phyloP scores from a whole-genome alignment of 176 grass and related monocot genomes.

The Oryza longistaminata region DNA sequence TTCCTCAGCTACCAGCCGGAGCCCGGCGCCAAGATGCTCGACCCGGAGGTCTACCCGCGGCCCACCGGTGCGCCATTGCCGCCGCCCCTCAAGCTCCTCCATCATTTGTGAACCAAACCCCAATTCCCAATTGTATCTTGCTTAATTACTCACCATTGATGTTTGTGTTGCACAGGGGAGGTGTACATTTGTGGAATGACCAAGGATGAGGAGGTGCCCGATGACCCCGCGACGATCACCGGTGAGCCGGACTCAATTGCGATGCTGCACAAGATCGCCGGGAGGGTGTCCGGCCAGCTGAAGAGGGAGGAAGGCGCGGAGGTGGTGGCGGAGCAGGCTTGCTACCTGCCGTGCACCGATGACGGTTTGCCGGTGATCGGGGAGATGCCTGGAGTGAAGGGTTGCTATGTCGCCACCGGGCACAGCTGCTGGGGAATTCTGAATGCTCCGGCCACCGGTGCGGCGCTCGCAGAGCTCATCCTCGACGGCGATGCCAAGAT shows the following conservation, averaged over 20 bases:
- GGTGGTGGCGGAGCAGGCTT: constrained; percentile 78
- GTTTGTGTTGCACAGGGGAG: constrained; percentile 50
- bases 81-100: too few relatives aligned
- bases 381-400: constrained; percentile 66
- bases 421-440: constrained; percentile 97
- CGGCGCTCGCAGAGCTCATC: constrained; percentile 73
- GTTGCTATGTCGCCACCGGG: constrained; percentile 81
- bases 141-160: background rate
- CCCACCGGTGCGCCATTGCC: constrained; percentile 64
- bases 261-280: constrained; percentile 87
- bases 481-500: constrained; percentile 61
- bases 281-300: constrained; percentile 74
- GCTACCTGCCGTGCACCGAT: constrained; percentile 74
- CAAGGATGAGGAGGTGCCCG: constrained; percentile 62
- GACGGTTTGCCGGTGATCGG: constrained; percentile 85
- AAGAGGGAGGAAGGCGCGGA: constrained; percentile 57
- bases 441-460: constrained; percentile 79
- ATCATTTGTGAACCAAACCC: background rate
- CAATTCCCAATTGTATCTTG: background rate
- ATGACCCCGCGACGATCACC: constrained; percentile 63
- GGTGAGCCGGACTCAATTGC: constrained; percentile 69
- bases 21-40: constrained; percentile 77
- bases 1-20: constrained; percentile 84
- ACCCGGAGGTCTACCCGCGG: constrained; percentile 81
- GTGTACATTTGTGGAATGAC: constrained; percentile 92